Conservation (phyloP, 2,329 filamentous ascomycete species). For the Endocalyx cinctus region DNA sequence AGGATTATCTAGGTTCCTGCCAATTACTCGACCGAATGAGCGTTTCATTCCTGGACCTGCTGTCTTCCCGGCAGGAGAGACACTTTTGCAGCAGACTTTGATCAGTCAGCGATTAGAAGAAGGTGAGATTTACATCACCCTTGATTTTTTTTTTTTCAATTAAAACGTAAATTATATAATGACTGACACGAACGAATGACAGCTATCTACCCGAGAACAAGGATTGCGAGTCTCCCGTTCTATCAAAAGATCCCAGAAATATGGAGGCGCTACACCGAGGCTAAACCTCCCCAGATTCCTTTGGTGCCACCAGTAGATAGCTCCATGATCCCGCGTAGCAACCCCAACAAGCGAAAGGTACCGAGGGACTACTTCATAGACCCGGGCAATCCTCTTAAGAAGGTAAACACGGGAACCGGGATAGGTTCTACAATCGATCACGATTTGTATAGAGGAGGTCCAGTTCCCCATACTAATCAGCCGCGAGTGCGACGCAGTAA, state of each 20-base stretch:
- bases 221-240: constrained; percentile 5
- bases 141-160: not conserved
- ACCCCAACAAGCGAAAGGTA: constrained; percentile 24
- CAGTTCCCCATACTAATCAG: no score
- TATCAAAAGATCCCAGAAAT: constrained; percentile 5
- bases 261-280: constrained; percentile 6
- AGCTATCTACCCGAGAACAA: constrained; percentile 16
- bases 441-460: no score
- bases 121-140: constrained; percentile 15
- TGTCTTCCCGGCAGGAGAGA: constrained; percentile 33
- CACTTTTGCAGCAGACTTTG: constrained; percentile 27
- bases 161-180: not conserved
- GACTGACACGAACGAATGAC: not conserved
- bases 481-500: no score
- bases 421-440: no score
- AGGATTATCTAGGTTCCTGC: constrained; percentile 10
- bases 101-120: constrained; percentile 20
- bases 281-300: constrained; percentile 10
- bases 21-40: constrained; percentile 13
- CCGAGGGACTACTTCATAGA: constrained; percentile 20
- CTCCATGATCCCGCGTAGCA: constrained; percentile 20
- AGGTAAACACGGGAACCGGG: no score
- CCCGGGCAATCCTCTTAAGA: not conserved
- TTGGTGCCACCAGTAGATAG: constrained; percentile 16
- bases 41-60: constrained; percentile 26